phyloP scores from a whole-genome alignment of 2,329 filamentous ascomycete species.

The Aspergillus novoparasiticus region DNA sequence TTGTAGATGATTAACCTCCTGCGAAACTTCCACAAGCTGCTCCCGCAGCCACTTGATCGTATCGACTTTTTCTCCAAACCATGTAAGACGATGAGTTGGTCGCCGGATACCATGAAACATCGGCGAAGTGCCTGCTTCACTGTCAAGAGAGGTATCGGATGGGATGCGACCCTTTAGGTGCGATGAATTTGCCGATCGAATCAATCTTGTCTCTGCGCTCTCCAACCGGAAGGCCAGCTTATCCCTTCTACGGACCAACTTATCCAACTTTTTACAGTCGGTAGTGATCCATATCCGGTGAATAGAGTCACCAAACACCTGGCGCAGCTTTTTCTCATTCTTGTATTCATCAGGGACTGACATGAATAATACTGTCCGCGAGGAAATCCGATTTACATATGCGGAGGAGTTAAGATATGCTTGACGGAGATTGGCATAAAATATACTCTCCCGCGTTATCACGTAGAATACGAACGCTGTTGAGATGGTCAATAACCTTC shows the following conservation, averaged over 20 bases:
- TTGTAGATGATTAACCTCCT: conserved; percentile 69
- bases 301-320: conserved; percentile 80
- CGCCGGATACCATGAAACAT: conserved; percentile 54
- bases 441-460: conserved; percentile 83
- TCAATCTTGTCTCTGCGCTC: conserved; percentile 80
- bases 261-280: conserved; percentile 73
- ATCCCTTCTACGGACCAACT: conserved; percentile 78
- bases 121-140: conserved; percentile 27
- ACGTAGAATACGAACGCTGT: conserved; percentile 78
- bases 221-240: conserved; percentile 78
- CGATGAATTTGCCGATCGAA: conserved; percentile 73
- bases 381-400: conserved; percentile 82
- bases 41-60: conserved; percentile 83
- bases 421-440: conserved; percentile 87
- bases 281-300: conserved; percentile 80
- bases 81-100: conserved; percentile 70
- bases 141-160: conserved; percentile 30
- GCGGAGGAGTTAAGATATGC: conserved; percentile 85
- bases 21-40: conserved; percentile 71
- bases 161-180: conserved; percentile 56
- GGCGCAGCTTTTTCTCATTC: conserved; percentile 71
- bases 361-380: conserved; percentile 84
- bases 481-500: conserved; percentile 12
- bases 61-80: conserved; percentile 83
- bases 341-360: conserved; percentile 79